phyloP scores from a whole-genome alignment of 306 rosid species.

The Cyamopsis tetragonoloba region DNA sequence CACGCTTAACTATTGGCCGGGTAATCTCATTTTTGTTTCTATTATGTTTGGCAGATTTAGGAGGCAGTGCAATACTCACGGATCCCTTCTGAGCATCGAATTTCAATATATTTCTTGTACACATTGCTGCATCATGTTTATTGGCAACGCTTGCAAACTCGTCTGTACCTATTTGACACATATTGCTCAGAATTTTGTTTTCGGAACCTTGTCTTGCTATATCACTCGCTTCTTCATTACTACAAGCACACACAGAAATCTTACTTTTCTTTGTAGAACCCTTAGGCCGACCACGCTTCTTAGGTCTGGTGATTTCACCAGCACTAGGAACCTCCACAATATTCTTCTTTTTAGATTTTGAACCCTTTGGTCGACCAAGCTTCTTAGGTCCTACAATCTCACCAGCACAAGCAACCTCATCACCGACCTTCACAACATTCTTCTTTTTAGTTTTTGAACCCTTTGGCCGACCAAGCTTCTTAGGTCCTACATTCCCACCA shows the following conservation, averaged over 20 bases:
- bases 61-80: no score
- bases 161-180: background rate
- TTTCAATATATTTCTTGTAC: background rate
- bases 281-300: background rate
- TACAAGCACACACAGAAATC: background rate
- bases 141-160: background rate
- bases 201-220: background rate
- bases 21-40: background rate
- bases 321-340: background rate
- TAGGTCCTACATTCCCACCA: background rate
- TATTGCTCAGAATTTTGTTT: conserved; percentile 14
- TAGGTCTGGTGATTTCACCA: background rate
- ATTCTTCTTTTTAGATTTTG: background rate
- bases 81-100: background rate
- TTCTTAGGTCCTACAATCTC: background rate
- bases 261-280: conserved; percentile 2
- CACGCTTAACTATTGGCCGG: background rate
- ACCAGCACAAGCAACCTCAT: conserved; percentile 3
- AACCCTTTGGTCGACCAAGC: background rate
- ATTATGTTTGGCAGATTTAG: background rate
- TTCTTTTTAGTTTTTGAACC: conserved; percentile 29
- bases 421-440: background rate
- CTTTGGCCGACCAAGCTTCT: conserved; percentile 31
- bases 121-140: background rate
- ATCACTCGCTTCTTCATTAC: background rate